Conservation (phyloP, 257 asterid species). For the Solanum tarapatanum region DNA sequence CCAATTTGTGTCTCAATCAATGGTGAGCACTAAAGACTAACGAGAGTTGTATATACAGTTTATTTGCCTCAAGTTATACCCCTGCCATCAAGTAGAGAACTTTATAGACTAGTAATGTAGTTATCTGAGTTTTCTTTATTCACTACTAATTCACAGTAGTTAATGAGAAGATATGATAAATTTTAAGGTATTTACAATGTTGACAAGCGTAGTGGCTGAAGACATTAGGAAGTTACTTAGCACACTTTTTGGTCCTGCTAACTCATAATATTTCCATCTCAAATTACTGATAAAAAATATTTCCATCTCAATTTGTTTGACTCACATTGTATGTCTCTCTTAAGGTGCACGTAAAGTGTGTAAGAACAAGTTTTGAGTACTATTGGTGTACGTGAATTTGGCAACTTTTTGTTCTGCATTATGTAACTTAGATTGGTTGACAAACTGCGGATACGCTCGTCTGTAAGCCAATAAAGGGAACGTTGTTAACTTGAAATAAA, state of each 20-base stretch:
- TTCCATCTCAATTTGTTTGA: not conserved
- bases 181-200: not conserved
- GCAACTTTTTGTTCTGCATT: not conserved
- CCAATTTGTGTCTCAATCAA: not conserved
- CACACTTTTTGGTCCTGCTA: not conserved
- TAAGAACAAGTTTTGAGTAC: not conserved
- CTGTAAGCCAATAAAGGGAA: not conserved
- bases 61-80: not conserved
- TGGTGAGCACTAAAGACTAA: not conserved
- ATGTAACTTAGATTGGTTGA: not conserved
- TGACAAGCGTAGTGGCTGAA: not conserved
- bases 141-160: not conserved
- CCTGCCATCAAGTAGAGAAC: not conserved
- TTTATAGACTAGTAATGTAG: not conserved
- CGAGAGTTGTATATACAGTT: not conserved
- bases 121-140: not conserved
- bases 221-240: not conserved
- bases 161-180: not conserved
- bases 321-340: not conserved
- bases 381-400: not conserved
- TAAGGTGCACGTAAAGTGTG: not conserved
- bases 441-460: not conserved
- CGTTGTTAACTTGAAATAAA: not conserved
- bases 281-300: not conserved
- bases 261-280: not conserved